A percentile compares a stretch with the other conserved stretches of the same genome.
Conservation (phyloP, 2,329 filamentous ascomycete genomes). For the Verticillium nonalfalfae region DNA sequence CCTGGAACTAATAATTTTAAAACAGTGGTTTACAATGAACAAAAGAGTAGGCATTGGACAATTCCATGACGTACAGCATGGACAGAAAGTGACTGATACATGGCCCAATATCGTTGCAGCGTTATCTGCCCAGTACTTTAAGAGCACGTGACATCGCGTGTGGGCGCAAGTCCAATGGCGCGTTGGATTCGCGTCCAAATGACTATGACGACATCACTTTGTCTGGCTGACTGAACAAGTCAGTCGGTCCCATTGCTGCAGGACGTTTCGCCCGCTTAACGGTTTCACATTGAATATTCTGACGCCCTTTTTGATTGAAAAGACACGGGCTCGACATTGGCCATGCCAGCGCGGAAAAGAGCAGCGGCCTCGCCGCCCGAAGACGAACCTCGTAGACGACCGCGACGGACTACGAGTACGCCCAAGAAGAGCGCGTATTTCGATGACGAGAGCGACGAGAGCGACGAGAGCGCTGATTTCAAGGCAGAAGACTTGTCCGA, state of each 20-base stretch:
- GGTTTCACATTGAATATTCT: too few relatives aligned
- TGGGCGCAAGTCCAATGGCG: neutral
- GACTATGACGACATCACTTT: conserved; percentile 6
- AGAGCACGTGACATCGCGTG: conserved; percentile 8
- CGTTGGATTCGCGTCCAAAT: conserved; percentile 3
- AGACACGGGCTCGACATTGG: neutral
- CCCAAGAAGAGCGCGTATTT: conserved; percentile 47
- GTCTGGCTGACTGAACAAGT: neutral
- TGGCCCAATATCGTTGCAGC: too few relatives aligned
- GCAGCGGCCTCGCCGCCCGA: conserved; percentile 21
- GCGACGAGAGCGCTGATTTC: conserved; percentile 11
- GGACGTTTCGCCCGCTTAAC: too few relatives aligned
- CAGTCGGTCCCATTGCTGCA: neutral
- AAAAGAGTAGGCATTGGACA: too few relatives aligned
- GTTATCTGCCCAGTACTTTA: neutral
- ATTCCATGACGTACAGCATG: too few relatives aligned
- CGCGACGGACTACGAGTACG: conserved; percentile 36
- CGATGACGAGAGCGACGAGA: conserved; percentile 25
- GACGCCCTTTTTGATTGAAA: neutral
- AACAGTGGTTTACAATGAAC: too few relatives aligned
- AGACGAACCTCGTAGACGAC: conserved; percentile 34
- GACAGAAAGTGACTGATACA: too few relatives aligned
- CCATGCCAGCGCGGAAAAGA: conserved; percentile 34
- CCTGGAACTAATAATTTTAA: too few relatives aligned
- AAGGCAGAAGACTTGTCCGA: conserved; percentile 12